phyloP scores from a whole-genome alignment of 768 basidiomycete genomes.

The Tremella fuciformis region DNA sequence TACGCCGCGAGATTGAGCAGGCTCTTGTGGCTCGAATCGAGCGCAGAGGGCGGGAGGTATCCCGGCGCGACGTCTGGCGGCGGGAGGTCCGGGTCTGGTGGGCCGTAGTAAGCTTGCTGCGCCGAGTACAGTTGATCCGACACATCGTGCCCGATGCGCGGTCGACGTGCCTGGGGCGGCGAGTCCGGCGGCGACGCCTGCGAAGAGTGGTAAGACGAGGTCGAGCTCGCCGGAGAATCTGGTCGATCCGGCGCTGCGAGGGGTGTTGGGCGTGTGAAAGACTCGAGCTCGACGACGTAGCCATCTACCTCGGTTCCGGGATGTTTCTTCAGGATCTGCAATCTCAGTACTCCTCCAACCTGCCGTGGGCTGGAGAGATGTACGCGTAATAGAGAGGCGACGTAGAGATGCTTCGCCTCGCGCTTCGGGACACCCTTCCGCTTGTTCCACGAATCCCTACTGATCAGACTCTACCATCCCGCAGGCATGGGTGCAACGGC shows the following conservation, averaged over 20 bases:
- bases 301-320: constrained; percentile 9
- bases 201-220: constrained; percentile 43
- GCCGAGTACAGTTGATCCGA: background rate
- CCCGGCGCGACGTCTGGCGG: constrained; percentile 38
- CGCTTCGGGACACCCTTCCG: constrained; percentile 73
- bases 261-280: constrained; percentile 10
- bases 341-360: background rate
- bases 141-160: no score
- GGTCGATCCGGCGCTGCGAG: constrained; percentile 17
- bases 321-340: constrained; percentile 36
- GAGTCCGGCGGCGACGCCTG: constrained; percentile 36
- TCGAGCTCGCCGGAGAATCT: constrained; percentile 35
- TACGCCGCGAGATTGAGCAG: constrained; percentile 28
- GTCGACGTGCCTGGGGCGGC: constrained; percentile 13
- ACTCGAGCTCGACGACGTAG: constrained; percentile 29
- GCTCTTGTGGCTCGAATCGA: constrained; percentile 35
- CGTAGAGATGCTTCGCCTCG: constrained; percentile 86
- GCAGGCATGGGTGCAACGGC: no score
- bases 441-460: constrained; percentile 68
- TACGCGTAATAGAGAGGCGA: constrained; percentile 80
- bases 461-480: constrained; percentile 1
- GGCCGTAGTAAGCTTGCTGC: constrained; percentile 13
- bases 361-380: constrained; percentile 12
- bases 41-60: constrained; percentile 36
- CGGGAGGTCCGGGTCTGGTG: constrained; percentile 32